Conservation (phyloP, 1,139 yeast genomes). For the Tardiomyces blankii region DNA sequence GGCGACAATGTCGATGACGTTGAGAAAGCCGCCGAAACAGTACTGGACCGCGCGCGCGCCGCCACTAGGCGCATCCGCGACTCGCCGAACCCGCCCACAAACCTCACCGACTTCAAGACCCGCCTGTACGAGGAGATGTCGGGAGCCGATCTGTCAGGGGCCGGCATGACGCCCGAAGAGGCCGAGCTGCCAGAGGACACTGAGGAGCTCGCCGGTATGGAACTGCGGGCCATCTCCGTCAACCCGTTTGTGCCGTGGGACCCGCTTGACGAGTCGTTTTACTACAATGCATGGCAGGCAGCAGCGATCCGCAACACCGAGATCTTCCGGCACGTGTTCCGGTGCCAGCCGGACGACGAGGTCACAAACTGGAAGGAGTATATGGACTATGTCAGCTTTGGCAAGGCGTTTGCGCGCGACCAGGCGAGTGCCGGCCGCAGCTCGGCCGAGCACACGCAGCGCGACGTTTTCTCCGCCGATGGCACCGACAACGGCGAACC, state of each 20-base stretch:
- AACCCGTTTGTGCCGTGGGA: conserved; percentile 87
- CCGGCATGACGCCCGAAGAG: background rate
- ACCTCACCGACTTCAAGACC: background rate
- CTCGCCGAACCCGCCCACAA: background rate
- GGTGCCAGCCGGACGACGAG: conserved; percentile 87
- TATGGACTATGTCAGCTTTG: conserved; percentile 42
- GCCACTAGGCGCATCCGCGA: background rate
- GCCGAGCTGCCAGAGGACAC: background rate
- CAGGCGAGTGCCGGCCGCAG: conserved; percentile 19
- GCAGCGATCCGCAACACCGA: conserved; percentile 78
- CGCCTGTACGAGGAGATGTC: background rate
- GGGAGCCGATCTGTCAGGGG: background rate
- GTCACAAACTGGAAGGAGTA: conserved; percentile 87
- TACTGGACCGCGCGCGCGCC: background rate
- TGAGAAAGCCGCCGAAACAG: background rate
- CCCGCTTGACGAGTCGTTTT: conserved; percentile 69
- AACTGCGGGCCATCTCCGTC: conserved; percentile 31
- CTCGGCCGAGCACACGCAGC: conserved; percentile 7
- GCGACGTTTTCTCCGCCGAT: conserved; percentile 6
- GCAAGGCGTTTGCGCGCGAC: conserved; percentile 23
- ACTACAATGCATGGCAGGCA: conserved; percentile 80
- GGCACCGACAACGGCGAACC: conserved; percentile 10
- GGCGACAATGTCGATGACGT: too few species aligned
- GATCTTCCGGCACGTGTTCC: conserved; percentile 75
- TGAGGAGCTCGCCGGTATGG: background rate